Base-by-base conservation (phyloP, 2,329 filamentous ascomycete genomes). In the Ophiostoma angusticollis region DNA sequence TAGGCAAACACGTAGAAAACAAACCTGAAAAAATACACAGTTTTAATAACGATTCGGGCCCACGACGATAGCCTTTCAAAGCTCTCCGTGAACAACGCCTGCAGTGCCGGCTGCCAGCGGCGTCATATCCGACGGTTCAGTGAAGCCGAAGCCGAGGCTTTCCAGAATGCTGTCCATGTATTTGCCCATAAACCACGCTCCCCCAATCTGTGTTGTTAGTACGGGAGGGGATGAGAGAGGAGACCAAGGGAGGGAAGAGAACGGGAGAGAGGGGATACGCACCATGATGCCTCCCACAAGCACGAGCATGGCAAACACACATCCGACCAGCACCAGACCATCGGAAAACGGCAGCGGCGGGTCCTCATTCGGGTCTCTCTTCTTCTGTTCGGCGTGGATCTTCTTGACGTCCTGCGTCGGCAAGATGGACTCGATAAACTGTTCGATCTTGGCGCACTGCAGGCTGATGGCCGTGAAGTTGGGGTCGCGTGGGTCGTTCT, bases 381-480 rank as follows among this genome's bases (percentile, higher is more conserved):
- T 54, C 41, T 57, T 51, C 37, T 62, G 59, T 27, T 60, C 51
- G 12, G 61, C 55, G 23, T 64, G 60, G 25, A 74, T 58, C 45
- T 66, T 64, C 52, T 80, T 78, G 31, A 82, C 72, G 46, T 83
- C 77, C 59, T 94, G 85, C 8, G 75, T 72, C 4, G 91, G 91
- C 74, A 87, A 96, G 50, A 96, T 77, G 5, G 78, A 79, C 60
- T 96, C 89, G 56, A 96, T 93, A 57, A 93, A 94, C 66, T 91
- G 83, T 58, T 96, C 87, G 48, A 94, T 84, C 82, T 84, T 86
- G 54, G 76, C 89, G 56, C 89, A 93, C 40, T 83, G 80, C 47
- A 86, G 77, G 60, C 86, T 94, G 55, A 98, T 95, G 54, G 84
- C 80, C 32, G 95, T 65, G 63, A 81, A 98, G 57, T 87, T 89